phyloP scores from a whole-genome alignment of 2,329 filamentous ascomycete species.

The Aspergillus fischeri region DNA sequence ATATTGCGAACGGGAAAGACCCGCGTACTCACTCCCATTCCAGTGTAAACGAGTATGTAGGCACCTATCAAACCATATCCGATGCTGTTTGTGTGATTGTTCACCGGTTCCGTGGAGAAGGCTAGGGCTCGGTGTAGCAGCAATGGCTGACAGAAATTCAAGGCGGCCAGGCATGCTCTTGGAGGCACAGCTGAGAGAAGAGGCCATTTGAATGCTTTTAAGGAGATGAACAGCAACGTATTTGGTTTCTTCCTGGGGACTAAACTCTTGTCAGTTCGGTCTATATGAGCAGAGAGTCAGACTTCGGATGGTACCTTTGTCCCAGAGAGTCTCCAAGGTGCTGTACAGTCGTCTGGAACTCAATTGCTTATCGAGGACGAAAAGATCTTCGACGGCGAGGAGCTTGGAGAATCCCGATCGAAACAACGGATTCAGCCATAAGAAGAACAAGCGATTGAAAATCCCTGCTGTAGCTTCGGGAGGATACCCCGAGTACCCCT shows the following conservation, averaged over 20 bases:
- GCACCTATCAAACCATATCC: constrained; percentile 45
- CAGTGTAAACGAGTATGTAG: constrained; percentile 41
- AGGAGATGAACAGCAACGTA: constrained; percentile 25
- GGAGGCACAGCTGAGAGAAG: constrained; percentile 31
- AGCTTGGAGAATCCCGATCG: constrained; percentile 44
- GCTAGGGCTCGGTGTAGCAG: constrained; percentile 35
- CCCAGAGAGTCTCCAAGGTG: constrained; percentile 38
- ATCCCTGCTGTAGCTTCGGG: constrained; percentile 51
- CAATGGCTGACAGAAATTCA: constrained; percentile 37
- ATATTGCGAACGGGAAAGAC: background rate
- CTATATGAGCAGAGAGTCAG: background rate
- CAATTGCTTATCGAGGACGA: constrained; percentile 43
- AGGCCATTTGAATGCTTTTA: constrained; percentile 32
- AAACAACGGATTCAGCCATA: constrained; percentile 53
- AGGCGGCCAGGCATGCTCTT: constrained; percentile 31
- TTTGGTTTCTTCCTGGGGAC: constrained; percentile 24
- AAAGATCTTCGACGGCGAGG: constrained; percentile 44
- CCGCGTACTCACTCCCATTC: constrained; percentile 35
- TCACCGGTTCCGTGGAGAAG: constrained; percentile 28
- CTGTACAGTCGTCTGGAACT: constrained; percentile 39
- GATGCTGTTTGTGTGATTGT: constrained; percentile 25
- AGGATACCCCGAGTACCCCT: constrained; percentile 39
- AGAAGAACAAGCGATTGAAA: constrained; percentile 48
- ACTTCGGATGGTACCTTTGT: constrained; percentile 26
- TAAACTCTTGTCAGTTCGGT: constrained; percentile 15